These are phyloP conservation scores for Brettanomyces bruxellensis DNA, from an alignment of 805 yeast genomes.

Conservation along the genomic window DNA sequence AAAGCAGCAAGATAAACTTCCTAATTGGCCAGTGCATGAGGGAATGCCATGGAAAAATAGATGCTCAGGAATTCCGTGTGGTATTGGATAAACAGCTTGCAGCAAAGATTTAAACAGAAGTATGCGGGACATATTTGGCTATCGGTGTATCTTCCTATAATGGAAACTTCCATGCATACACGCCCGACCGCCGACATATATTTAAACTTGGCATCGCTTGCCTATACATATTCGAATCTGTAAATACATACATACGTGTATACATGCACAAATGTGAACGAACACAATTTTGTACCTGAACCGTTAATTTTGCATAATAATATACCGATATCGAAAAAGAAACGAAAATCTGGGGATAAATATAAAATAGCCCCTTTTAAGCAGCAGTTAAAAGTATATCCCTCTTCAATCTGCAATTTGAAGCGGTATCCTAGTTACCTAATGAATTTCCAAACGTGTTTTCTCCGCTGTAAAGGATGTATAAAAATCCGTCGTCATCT, in stretches of 20 bases:
- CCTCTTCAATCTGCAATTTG: background rate
- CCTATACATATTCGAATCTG: background rate
- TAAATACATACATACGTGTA: too few relatives aligned
- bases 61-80: background rate
- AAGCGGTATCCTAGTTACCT: background rate
- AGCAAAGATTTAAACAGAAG: too few relatives aligned
- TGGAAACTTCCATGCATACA: too few relatives aligned
- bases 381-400: background rate
- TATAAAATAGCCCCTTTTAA: background rate
- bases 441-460: slow-evolving; percentile 74
- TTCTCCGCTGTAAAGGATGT: slow-evolving; percentile 94
- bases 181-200: too few relatives aligned
- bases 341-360: background rate
- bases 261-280: too few relatives aligned
- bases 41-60: slow-evolving; percentile 2
- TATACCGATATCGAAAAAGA: too few relatives aligned
- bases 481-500: slow-evolving; percentile 95
- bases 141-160: too few relatives aligned
- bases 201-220: too few relatives aligned
- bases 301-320: too few relatives aligned
- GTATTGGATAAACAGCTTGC: background rate
- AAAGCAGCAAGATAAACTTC: slow-evolving; percentile 57
- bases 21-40: slow-evolving; percentile 84
- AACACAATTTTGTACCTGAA: too few relatives aligned
- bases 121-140: too few relatives aligned